Conservation (phyloP, 208 protist species). For the Acanthamoeba castellanii region DNA sequence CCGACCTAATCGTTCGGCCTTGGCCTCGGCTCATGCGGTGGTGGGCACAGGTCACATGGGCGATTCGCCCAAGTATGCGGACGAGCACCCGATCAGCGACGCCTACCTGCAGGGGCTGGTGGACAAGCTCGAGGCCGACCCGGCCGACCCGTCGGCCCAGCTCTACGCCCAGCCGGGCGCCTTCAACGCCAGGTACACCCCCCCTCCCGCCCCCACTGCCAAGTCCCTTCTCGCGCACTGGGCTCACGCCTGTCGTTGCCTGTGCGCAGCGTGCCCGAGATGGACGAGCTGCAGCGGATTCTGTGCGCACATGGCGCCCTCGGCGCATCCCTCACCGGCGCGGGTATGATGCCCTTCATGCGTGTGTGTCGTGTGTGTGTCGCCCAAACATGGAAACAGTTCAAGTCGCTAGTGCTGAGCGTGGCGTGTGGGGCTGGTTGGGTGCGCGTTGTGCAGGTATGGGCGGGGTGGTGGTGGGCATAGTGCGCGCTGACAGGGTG, state of each 20-base stretch:
- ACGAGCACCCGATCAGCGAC: conserved; percentile 65
- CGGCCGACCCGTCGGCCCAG: conserved; percentile 39
- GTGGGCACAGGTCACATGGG: neutral
- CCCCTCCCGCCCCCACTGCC: neutral
- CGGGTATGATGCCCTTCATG: neutral
- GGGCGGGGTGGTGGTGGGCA: conserved; percentile 67
- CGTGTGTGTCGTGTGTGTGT: neutral
- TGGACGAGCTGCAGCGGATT: conserved; percentile 56
- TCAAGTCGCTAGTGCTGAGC: too few species aligned
- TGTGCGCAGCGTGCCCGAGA: neutral
- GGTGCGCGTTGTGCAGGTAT: neutral
- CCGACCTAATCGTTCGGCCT: too few species aligned
- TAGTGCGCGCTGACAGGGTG: conserved; percentile 11
- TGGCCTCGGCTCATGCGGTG: neutral
- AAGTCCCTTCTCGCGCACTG: neutral
- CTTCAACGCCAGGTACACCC: conserved; percentile 7
- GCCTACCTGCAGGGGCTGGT: conserved; percentile 50
- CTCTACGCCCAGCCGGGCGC: conserved; percentile 48
- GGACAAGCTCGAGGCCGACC: neutral
- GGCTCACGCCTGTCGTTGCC: neutral
- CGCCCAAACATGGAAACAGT: too few species aligned
- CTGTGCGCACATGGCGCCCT: conserved; percentile 25
- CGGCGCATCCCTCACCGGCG: conserved; percentile 64
- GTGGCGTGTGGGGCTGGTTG: neutral
- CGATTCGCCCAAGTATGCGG: neutral